Percentiles rank a stretch among this genome's conserved stretches.
Conservation (phyloP, 495 filamentous ascomycete species). For the Penicillium tannophilum region DNA sequence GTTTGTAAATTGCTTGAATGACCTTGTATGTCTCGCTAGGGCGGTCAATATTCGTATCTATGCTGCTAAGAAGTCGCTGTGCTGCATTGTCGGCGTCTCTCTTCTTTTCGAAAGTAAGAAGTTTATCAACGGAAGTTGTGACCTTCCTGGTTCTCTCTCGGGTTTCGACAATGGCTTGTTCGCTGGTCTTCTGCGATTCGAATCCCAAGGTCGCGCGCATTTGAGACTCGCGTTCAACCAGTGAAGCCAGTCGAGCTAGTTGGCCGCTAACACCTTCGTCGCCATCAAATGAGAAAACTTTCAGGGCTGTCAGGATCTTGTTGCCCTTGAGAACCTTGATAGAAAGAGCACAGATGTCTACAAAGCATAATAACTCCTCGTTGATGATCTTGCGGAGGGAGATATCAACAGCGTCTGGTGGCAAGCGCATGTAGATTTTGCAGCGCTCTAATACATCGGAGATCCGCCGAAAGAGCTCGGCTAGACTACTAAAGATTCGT, state of each 20-base stretch:
- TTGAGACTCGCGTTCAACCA: slow-evolving; percentile 27
- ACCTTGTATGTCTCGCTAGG: slow-evolving; percentile 17
- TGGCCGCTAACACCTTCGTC: slow-evolving; percentile 30
- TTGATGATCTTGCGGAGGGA: slow-evolving; percentile 30
- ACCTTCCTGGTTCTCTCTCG: slow-evolving; percentile 20
- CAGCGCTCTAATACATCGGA: slow-evolving; percentile 31
- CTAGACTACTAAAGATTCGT: slow-evolving; percentile 31
- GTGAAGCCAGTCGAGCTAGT: slow-evolving; percentile 16
- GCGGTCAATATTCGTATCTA: slow-evolving; percentile 18
- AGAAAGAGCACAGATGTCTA: slow-evolving; percentile 29
- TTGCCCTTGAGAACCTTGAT: slow-evolving; percentile 30
- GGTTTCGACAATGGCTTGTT: slow-evolving; percentile 16
- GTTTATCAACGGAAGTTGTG: slow-evolving; percentile 16
- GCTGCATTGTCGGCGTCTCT: slow-evolving; percentile 16
- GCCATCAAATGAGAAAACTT: slow-evolving; percentile 28
- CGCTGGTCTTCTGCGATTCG: slow-evolving; percentile 22
- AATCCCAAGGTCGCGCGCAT: slow-evolving; percentile 27
- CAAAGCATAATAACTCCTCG: slow-evolving; percentile 31
- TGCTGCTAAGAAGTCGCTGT: slow-evolving; percentile 7
- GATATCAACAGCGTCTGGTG: slow-evolving; percentile 23
- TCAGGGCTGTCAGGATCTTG: slow-evolving; percentile 30
- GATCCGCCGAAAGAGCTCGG: slow-evolving; percentile 26
- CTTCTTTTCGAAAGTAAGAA: slow-evolving; percentile 18
- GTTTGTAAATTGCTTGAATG: slow-evolving; percentile 8
- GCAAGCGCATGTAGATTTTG: slow-evolving; percentile 31